phyloP scores from a whole-genome alignment of 805 yeast genomes.

The Cyberlindnera japonica region DNA sequence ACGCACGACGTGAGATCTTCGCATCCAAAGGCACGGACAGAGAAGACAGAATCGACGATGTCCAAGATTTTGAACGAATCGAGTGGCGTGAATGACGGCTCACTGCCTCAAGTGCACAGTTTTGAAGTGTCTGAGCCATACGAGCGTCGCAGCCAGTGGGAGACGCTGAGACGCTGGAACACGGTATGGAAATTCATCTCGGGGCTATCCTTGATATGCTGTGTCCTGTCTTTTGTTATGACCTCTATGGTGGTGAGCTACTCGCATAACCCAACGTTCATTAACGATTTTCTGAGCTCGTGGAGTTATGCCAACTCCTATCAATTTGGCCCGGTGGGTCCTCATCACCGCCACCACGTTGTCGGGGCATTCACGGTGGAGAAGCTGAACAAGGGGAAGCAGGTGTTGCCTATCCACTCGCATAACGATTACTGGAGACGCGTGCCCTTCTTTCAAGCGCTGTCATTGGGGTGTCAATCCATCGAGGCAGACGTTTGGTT shows the following conservation, averaged over 20 bases:
- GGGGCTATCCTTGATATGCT: conserved; percentile 1
- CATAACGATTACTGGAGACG: conserved; percentile 70
- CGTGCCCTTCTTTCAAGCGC: conserved; percentile 56
- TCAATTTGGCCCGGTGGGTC: neutral
- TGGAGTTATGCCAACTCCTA: conserved; percentile 2
- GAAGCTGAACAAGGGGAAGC: conserved; percentile 10
- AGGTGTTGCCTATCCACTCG: conserved; percentile 45
- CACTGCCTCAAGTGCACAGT: neutral
- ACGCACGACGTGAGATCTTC: too few species aligned
- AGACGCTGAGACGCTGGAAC: conserved; percentile 4
- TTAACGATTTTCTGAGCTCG: conserved; percentile 7
- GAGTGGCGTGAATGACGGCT: too few species aligned
- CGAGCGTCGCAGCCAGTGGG: neutral
- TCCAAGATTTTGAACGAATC: too few species aligned
- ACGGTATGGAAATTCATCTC: conserved; percentile 8
- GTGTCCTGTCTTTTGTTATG: neutral
- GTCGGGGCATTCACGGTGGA: conserved; percentile 5
- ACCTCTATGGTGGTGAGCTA: conserved; percentile 4
- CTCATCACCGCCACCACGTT: neutral
- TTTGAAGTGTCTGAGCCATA: neutral
- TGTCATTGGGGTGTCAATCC: conserved; percentile 47
- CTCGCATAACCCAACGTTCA: conserved; percentile 12
- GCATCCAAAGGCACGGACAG: too few species aligned
- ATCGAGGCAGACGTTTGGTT: conserved; percentile 69
- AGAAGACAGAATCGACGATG: too few species aligned